Evolutionary conservation across 768 basidiomycete genomes (phyloP), one percentile per base, ranked within the genome.

Genomic region (Royoungia palumana): DNA sequence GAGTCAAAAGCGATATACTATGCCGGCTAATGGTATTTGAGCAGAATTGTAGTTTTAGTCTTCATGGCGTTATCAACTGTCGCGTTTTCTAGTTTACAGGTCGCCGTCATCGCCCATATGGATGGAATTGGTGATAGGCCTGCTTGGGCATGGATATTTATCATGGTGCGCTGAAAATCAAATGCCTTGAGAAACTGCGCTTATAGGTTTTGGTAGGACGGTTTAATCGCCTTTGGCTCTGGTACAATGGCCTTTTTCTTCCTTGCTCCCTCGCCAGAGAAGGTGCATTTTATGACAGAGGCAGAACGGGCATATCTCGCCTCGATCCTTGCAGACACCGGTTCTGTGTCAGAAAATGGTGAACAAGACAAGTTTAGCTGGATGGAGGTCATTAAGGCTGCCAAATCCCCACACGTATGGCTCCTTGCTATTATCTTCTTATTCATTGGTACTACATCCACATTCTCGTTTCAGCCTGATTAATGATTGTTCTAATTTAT

Each of bases 81-180:
- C 0, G 75, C 79, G 0, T 82, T 84, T 55, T 81, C 81, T 6
- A 83, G 85, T 35, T 66, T 87, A 8, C 69, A 87, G 2, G 82
- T 82, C 2, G 70, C 79, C 28, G 81, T 72, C 1, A 82, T 87
- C 40, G 58, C 71, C 22, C 63, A 79, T 13, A 79, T 87, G 70
- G 64, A 81, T 43, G 79, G 77, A 12, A 63, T 72, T 7, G 66
- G 67, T 5, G 77, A 79, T 6, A 73, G 66, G 44, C 70, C 75
- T 4, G 84, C 79, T 0, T 86, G 83, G 84, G 70, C 25, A 10
- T 28, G 27, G 27, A 28, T 28, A 28, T 10, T 28, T 10, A 28
- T 80, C 32, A 36, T 79, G 17, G 77, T 79, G 62, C 2, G 62
- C 50, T 5, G 8, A 30, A 2, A 36, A 8, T 9, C 8, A 8